Evolutionary conservation across 225 moss, liverwort and hornwort species (phyloP).

Genomic region (Pleurozium schreberi): DNA sequence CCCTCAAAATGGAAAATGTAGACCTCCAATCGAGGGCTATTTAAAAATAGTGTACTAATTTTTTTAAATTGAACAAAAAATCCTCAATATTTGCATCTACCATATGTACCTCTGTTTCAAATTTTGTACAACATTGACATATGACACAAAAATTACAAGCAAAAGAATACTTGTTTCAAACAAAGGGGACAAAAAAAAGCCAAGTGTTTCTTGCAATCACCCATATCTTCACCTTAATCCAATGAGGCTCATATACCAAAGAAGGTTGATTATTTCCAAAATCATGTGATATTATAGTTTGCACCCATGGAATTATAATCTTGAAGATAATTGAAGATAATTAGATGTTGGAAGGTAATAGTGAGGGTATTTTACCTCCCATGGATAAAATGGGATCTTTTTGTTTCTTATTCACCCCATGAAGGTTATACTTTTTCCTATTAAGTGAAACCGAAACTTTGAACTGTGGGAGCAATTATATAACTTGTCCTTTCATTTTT

Average conservation of each 20-base stretch:
- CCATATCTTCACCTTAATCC: background rate
- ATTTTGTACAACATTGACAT: background rate
- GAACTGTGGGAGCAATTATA: background rate
- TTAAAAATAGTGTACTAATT: background rate
- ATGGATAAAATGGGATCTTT: fast-evolving
- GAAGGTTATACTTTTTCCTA: background rate
- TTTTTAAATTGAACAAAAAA: no score
- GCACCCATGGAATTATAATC: background rate
- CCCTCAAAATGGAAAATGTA: no score
- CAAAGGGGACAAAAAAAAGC: no score
- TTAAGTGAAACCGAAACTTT: background rate
- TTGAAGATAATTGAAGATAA: no score
- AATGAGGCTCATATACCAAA: background rate
- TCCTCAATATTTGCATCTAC: background rate
- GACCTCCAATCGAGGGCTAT: no score
- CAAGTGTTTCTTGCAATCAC: background rate
- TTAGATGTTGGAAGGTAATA: background rate
- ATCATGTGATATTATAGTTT: background rate
- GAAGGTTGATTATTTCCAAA: background rate
- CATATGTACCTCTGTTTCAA: background rate
- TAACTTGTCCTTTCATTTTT: no score
- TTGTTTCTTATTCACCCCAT: background rate
- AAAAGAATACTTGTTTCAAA: background rate
- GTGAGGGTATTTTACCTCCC: background rate
- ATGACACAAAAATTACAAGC: background rate